Percentiles rank a stretch among this genome's conserved stretches.
Conservation (phyloP, 768 basidiomycete genomes). For the Termitomyces sp. region DNA sequence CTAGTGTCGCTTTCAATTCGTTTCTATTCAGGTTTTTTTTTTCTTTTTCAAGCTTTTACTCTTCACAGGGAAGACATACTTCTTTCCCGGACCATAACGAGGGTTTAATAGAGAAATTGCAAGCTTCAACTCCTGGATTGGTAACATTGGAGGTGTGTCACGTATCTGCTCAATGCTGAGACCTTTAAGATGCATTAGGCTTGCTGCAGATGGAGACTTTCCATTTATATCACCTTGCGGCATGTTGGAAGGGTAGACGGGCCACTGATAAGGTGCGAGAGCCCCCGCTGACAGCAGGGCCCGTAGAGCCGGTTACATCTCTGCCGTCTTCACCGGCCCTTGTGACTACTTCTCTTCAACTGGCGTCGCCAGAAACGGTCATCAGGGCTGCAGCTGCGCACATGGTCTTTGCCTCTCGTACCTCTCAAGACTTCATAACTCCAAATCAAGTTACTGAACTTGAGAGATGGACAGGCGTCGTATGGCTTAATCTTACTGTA, state of each 20-base stretch:
- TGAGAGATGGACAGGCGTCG: conserved; percentile 58
- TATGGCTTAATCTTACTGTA: conserved; percentile 15
- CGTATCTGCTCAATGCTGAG: neutral
- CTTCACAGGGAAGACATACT: conserved; percentile 79
- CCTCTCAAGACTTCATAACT: conserved; percentile 68
- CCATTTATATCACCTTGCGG: conserved; percentile 75
- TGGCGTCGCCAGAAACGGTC: conserved; percentile 23
- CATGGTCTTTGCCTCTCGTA: conserved; percentile 77
- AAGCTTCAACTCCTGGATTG: conserved; percentile 43
- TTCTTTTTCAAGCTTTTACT: conserved; percentile 59
- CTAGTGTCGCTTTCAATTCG: neutral
- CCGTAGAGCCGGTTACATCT: conserved; percentile 34
- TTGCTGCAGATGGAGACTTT: conserved; percentile 74
- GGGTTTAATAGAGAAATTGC: conserved; percentile 52
- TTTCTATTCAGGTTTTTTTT: neutral
- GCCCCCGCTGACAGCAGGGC: conserved; percentile 40
- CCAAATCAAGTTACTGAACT: conserved; percentile 55
- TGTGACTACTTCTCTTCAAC: conserved; percentile 12
- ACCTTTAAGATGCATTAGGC: neutral
- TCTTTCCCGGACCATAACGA: conserved; percentile 75
- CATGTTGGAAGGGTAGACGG: conserved; percentile 49
- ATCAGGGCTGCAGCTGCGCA: conserved; percentile 79
- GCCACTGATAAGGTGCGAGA: conserved; percentile 16
- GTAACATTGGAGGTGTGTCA: conserved; percentile 64
- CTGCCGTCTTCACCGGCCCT: conserved; percentile 18